Percentiles rank a stretch among this genome's conserved stretches.
These are phyloP conservation scores for Isatis lusitanica DNA, from an alignment of 441 rosid species.

Conservation along the genomic window DNA sequence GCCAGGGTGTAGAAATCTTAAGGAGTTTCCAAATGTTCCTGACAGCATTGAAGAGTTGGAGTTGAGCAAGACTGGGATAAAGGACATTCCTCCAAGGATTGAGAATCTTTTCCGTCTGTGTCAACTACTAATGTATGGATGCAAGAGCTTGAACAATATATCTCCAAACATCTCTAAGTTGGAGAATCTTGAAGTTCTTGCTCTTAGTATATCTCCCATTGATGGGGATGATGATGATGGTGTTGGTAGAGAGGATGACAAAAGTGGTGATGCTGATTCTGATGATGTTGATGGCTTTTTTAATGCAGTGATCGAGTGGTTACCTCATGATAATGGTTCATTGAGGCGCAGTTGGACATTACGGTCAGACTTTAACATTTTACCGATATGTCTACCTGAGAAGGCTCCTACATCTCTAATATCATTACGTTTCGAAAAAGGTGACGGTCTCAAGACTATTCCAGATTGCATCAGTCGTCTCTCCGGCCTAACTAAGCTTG, in stretches of 20 bases:
- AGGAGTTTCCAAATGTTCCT: slow-evolving; percentile 5
- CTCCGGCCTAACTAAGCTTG: background rate
- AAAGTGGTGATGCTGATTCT: too few species aligned
- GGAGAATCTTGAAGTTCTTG: slow-evolving; percentile 4
- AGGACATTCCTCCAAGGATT: slow-evolving; percentile 9
- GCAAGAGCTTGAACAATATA: background rate
- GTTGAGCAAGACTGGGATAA: slow-evolving; percentile 8
- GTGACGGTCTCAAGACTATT: background rate
- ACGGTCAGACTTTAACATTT: slow-evolving; percentile 1
- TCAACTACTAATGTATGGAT: background rate
- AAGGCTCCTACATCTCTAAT: slow-evolving; percentile 24
- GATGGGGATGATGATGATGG: background rate
- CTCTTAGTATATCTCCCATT: slow-evolving; percentile 1
- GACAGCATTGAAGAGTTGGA: background rate
- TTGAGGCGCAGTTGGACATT: background rate
- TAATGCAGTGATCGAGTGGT: too few species aligned
- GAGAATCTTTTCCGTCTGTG: background rate
- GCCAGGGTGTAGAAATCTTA: background rate
- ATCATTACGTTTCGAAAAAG: background rate
- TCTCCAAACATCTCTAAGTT: slow-evolving; percentile 17
- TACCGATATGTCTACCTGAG: background rate
- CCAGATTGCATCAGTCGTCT: slow-evolving; percentile 11
- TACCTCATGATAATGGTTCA: too few species aligned
- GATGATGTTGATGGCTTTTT: too few species aligned
- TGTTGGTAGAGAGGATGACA: too few species aligned